Base-by-base conservation (phyloP, 345 rosid genomes). In the Carallia pectinifolia region DNA sequence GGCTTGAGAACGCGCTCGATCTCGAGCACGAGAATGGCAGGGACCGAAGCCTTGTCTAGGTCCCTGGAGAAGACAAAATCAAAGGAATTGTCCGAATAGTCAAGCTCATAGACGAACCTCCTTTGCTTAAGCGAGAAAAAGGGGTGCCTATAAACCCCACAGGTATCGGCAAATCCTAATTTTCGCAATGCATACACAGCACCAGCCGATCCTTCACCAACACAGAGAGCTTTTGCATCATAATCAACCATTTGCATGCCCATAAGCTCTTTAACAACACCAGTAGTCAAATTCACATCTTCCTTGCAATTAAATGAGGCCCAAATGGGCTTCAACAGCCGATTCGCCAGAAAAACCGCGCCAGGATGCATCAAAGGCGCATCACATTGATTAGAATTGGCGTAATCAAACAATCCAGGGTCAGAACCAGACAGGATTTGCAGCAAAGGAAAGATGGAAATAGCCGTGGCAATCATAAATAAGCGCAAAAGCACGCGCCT, bases 1-100 rank as follows among this genome's bases (percentile, higher is more conserved):
- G 92, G 93, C 56, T 60, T 83, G 68, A 91, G 88, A 33, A 91
- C 79, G 4, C 96, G 97, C 81, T 91, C 98, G 10, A 87, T 84
- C 80, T 91, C 97, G 17, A 88, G 87, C 77, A 90, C 92, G 13
- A 91, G 88, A 6, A 87, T 69, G 2, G 90, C 96, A 72, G 96
- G 93, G 69, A 87, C 93, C 10, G 88, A 74, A 53, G 86, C 83
- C 58, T 76, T 82, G 30, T 89, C 88, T 7, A 85, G 65, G 77
- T 86, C 91, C 84, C 85, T 73, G 16, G 96, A 94, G 58, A 87
- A 61, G 68, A 91, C 92, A 40, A 94, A 89, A 44, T 80, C 96
- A 17, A 90, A 88, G 61, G 92, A 84, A 31, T 79, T 73, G 75
- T 93, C 94, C 30, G 74, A 81, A 6, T 83, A 87, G 12, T 75